phyloP scores from a whole-genome alignment of 495 filamentous ascomycete genomes.

The Neurospora sp. region DNA sequence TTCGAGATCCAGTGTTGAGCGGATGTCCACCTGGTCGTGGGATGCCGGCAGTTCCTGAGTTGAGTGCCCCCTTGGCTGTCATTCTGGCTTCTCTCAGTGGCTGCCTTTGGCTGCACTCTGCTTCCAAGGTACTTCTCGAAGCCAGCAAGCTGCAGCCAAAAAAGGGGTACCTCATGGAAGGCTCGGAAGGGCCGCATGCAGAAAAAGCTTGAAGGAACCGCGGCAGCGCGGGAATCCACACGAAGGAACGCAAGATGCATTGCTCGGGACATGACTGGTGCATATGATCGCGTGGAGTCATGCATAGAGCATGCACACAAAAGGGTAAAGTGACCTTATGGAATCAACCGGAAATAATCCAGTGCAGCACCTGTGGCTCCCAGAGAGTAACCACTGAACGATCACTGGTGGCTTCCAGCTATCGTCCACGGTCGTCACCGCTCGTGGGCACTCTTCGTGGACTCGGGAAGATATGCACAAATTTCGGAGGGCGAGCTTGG shows the following conservation, averaged over 20 bases:
- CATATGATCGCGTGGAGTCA: background rate
- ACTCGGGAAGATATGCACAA: background rate
- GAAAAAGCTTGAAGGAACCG: background rate
- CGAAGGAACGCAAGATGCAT: background rate
- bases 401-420: background rate
- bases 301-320: background rate
- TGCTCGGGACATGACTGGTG: background rate
- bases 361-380: background rate
- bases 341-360: background rate
- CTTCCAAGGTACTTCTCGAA: background rate
- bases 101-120: background rate
- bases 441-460: background rate
- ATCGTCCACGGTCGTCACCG: background rate
- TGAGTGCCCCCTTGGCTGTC: background rate
- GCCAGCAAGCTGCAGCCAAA: background rate
- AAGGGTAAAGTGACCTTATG: background rate
- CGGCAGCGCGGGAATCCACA: background rate
- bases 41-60: background rate
- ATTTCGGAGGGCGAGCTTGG: background rate
- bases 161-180: conserved; percentile 7
- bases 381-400: background rate
- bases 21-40: background rate
- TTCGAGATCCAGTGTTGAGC: background rate
- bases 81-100: background rate
- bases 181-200: conserved; percentile 11